Conservation (phyloP, 148 eudicot genomes). For the Salicornia ramosissima region DNA sequence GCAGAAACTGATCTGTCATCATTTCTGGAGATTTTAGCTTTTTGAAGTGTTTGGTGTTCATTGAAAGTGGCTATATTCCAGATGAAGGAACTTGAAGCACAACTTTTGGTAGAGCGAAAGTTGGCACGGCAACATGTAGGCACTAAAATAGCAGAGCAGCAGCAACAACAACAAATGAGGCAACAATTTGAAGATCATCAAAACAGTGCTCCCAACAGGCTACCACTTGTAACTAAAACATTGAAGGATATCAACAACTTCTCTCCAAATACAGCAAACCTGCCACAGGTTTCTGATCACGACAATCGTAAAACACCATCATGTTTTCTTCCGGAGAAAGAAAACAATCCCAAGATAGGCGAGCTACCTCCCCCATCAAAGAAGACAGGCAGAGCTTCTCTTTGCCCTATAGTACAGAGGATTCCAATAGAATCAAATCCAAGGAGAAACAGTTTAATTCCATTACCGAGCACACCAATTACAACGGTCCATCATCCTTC, state of each 20-base stretch:
- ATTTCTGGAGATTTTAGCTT: neutral
- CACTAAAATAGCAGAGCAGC: constrained; percentile 67
- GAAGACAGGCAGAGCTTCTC: constrained; percentile 59
- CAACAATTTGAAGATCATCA: constrained; percentile 50
- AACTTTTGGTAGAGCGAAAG: constrained; percentile 80
- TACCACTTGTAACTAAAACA: constrained; percentile 49
- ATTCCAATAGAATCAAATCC: constrained; percentile 38
- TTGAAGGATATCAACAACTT: constrained; percentile 30
- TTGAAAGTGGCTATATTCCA: constrained; percentile 26
- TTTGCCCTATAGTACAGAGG: constrained; percentile 49
- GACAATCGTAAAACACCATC: constrained; percentile 35
- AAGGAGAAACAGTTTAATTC: constrained; percentile 70
- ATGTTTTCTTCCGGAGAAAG: constrained; percentile 50
- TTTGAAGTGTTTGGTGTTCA: neutral
- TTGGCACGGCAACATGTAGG: constrained; percentile 89
- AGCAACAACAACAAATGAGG: constrained; percentile 42
- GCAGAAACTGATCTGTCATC: neutral
- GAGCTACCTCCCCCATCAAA: constrained; percentile 43
- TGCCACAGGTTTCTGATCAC: constrained; percentile 34
- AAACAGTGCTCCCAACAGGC: constrained; percentile 38
- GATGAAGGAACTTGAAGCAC: constrained; percentile 90
- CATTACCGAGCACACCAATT: constrained; percentile 45
- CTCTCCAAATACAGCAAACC: constrained; percentile 26
- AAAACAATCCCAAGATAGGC: constrained; percentile 57
- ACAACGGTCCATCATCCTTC: constrained; percentile 30